These are phyloP conservation scores for Calocera viscosa DNA, from an alignment of 768 basidiomycete species.

Conservation along the genomic window DNA sequence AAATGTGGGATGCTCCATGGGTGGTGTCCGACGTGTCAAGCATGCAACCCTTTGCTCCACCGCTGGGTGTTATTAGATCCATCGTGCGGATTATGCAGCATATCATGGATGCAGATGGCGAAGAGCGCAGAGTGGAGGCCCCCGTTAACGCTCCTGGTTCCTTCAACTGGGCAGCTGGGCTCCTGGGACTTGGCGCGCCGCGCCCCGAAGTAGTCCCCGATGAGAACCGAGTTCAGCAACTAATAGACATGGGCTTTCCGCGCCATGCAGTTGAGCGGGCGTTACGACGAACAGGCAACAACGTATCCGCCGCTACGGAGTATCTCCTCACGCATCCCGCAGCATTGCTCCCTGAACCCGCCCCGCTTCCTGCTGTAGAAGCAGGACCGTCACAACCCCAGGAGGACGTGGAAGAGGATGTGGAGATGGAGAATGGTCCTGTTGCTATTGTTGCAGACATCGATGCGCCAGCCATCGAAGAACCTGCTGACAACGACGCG, in stretches of 20 bases:
- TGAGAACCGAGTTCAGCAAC: conserved; percentile 64
- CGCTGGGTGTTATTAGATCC: conserved; percentile 58
- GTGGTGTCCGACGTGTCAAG: conserved; percentile 30
- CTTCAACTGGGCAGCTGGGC: neutral
- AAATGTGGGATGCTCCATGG: conserved; percentile 78
- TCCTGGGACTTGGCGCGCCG: neutral
- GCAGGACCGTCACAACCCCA: conserved; percentile 22
- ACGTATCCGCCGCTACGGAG: conserved; percentile 79
- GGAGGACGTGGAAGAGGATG: conserved; percentile 25
- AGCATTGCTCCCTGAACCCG: conserved; percentile 26
- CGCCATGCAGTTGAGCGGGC: conserved; percentile 79
- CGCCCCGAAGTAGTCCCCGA: conserved; percentile 41
- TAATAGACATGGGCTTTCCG: conserved; percentile 95
- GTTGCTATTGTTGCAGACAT: conserved; percentile 23
- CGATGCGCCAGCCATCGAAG: neutral
- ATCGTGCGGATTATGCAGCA: conserved; percentile 69
- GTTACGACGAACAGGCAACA: conserved; percentile 72
- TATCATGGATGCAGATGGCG: conserved; percentile 68
- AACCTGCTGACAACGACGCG: conserved; percentile 17
- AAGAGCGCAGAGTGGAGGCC: conserved; percentile 46
- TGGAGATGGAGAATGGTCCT: conserved; percentile 23
- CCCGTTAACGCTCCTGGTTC: conserved; percentile 25
- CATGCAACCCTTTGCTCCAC: conserved; percentile 33
- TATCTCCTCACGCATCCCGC: conserved; percentile 72
- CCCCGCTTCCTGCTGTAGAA: neutral